Base-by-base conservation (phyloP, 352 stramenopile genomes). In the Thalassiosira hispida region DNA sequence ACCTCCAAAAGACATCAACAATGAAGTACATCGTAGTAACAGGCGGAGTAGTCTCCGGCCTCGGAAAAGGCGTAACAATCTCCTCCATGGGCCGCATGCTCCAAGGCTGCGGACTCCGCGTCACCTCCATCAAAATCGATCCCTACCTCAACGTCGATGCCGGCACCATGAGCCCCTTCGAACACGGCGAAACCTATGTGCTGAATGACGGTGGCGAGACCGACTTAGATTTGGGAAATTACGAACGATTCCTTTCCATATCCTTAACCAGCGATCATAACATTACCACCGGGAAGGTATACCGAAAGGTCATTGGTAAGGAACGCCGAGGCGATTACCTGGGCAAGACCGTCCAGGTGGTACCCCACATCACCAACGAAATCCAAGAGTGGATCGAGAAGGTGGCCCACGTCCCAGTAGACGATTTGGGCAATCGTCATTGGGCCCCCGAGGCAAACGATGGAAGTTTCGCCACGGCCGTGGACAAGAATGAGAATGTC, bases 251-350 rank as follows among this genome's bases (percentile, higher is more conserved):
- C 87, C 84, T 98, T 23, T 93, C 90, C 77, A 91, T 98, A 64
- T 97, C 90, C 53, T 92, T 98, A 75, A 98, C 96, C 60, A 84
- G 64, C 44, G 96, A 99, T 85, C 96, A 99, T 90, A 99, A 99
- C 92, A 98, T 99, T 83, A 99, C 97, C 6, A 99, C 97, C n/a
- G 97, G 97, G 55, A 99, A 99, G 84, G 91, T 98, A 1, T 98
- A 98, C 92, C 91, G 96, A 55, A 89, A 97, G 53, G 97, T 99
- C 63, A 98, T 99, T 56, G 87, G 96, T 67, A 96, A 96, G 73
- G 97, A 99, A 86, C 92, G 97, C 52, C 89, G 95, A 29, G 97
- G 97, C 9, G 97, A 99, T 84, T 99, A 99, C 90, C 88, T 99
- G 16, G 97, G 97, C 72, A 99, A 99, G 90, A 99, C 97, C 11